These are phyloP conservation scores for Vitis riparia DNA, from an alignment of 164 flowering plant genomes.

Conservation along the genomic window DNA sequence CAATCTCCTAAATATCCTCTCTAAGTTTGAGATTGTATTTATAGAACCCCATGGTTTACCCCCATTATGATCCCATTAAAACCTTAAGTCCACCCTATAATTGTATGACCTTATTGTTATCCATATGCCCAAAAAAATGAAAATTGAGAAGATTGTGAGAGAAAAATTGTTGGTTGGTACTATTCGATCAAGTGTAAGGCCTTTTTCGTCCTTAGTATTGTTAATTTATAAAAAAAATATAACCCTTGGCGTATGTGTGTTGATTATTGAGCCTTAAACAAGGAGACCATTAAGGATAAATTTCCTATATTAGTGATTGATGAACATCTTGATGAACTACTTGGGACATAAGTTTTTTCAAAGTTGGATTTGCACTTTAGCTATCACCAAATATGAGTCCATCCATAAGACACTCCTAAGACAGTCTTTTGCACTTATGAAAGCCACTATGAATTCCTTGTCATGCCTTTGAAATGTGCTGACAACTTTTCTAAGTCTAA, in stretches of 20 bases:
- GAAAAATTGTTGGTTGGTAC: background rate
- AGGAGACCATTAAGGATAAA: background rate
- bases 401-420: background rate
- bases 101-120: background rate
- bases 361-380: slow-evolving; percentile 3
- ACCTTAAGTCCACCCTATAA: background rate
- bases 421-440: slow-evolving; percentile 7
- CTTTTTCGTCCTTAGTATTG: background rate
- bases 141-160: background rate
- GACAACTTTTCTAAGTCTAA: background rate
- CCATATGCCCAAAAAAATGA: background rate
- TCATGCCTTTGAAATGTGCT: slow-evolving; percentile 17
- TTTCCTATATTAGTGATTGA: slow-evolving; percentile 9
- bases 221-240: background rate
- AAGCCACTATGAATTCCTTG: slow-evolving; percentile 5
- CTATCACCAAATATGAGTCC: background rate
- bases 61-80: too few species aligned
- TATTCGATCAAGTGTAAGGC: background rate
- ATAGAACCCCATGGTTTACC: too few species aligned
- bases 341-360: background rate
- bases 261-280: background rate
- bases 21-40: too few species aligned
- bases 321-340: slow-evolving; percentile 6
- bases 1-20: too few species aligned
- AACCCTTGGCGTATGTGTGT: background rate